Conservation (phyloP, 495 filamentous ascomycete genomes). For the Hypoxylon rickii region DNA sequence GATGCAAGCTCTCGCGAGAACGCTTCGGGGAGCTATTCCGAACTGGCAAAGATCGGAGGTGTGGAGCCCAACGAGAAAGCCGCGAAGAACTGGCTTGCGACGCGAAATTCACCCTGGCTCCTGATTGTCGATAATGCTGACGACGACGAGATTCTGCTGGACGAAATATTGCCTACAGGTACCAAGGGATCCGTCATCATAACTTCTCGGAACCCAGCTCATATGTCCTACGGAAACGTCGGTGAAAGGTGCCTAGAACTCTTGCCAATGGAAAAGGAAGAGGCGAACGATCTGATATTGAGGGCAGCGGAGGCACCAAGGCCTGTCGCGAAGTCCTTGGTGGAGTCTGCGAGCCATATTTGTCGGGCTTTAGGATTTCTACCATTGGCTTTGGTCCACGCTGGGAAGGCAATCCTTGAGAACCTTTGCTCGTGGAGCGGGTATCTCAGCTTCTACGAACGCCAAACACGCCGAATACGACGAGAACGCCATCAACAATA, state of each 20-base stretch:
- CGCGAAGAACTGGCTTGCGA: conserved; percentile 40
- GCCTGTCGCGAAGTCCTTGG: conserved; percentile 22
- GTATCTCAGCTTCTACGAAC: conserved; percentile 39
- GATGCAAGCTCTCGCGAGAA: conserved; percentile 7
- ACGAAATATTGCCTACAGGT: background rate
- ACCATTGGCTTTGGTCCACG: conserved; percentile 47
- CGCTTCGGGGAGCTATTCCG: background rate
- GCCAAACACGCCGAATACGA: conserved; percentile 36
- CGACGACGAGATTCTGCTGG: background rate
- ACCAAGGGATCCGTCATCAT: conserved; percentile 38
- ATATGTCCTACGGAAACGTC: conserved; percentile 39
- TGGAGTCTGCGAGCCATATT: conserved; percentile 35
- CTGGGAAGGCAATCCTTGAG: conserved; percentile 39
- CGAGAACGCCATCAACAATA: conserved; percentile 23
- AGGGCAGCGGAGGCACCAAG: conserved; percentile 40
- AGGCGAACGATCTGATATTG: conserved; percentile 46
- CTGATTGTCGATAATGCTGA: conserved; percentile 24
- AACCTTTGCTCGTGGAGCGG: conserved; percentile 29
- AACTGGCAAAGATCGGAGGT: conserved; percentile 7
- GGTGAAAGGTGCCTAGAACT: conserved; percentile 38
- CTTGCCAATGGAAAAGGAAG: conserved; percentile 37
- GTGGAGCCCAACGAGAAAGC: conserved; percentile 31
- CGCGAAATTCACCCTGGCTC: conserved; percentile 36
- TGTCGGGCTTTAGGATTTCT: conserved; percentile 40
- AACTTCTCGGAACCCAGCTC: conserved; percentile 44